These are phyloP conservation scores for Phlebiopsis gigantea DNA, from an alignment of 768 basidiomycete species.

Conservation along the genomic window DNA sequence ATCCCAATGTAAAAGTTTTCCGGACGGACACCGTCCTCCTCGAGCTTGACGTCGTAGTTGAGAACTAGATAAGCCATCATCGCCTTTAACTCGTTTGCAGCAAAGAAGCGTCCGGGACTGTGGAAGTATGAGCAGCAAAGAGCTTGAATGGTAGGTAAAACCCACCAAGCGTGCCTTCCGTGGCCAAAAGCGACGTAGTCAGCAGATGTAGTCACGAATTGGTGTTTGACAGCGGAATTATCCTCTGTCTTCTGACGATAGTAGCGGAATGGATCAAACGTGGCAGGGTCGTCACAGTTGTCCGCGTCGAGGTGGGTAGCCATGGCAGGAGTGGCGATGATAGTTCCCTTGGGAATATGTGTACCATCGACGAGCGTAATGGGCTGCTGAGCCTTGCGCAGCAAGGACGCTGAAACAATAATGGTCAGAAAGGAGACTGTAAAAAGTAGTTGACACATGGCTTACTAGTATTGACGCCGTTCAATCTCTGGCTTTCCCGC, in stretches of 20 bases:
- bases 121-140: background rate
- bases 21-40: constrained; percentile 5
- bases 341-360: constrained; percentile 19
- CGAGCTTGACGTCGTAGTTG: constrained; percentile 8
- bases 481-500: constrained; percentile 24
- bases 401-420: background rate
- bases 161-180: constrained; percentile 9
- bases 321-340: constrained; percentile 15
- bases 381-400: constrained; percentile 25
- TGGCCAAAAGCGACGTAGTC: constrained; percentile 7
- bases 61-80: constrained; percentile 6
- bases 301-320: constrained; percentile 21
- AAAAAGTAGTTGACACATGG: background rate
- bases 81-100: constrained; percentile 5
- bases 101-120: constrained; percentile 10
- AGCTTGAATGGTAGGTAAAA: background rate
- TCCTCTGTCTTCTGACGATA: background rate
- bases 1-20: background rate
- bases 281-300: constrained; percentile 16
- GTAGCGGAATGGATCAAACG: constrained; percentile 47
- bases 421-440: background rate
- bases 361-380: constrained; percentile 33
- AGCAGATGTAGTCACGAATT: background rate
- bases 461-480: constrained; percentile 21
- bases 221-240: background rate